Evolutionary conservation across 1,284 basidiomycete species (phyloP), one percentile per base, ranked within the genome.

Genomic region (Ceratobasidium sp.): DNA sequence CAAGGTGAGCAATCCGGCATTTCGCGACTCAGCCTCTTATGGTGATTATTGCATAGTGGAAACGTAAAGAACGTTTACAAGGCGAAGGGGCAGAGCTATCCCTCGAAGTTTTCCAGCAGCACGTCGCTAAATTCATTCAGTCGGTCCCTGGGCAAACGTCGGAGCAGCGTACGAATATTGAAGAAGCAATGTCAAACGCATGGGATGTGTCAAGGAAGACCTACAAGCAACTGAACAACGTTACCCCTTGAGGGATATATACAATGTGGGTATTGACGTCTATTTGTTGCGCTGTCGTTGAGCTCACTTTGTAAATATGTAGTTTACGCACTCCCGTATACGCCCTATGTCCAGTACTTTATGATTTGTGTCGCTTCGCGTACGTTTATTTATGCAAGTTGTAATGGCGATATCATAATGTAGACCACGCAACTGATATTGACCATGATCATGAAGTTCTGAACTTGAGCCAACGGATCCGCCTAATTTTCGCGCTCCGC

Each of bases 111-210:
- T 65, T 65, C 27, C 63, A 65, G 43, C 63, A 31, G 16, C 49
- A 65, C 19, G 51, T 65, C 27, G 27, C 46, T 34, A 65, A 51
- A 6, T 65, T 65, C 29, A 65, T 65, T 65, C 43, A 48, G 22
- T 34, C n/a, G 13, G 63, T 65, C 5, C 46, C 63, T 8, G 46
- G 63, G 2, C 63, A 65, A 37, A 65, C 63, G 9, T 29, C 63
- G 27, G 63, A 65, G 22, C 63, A 51, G 19, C 43, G 46, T 11
- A 14, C 48, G 16, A 51, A 31, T 13, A 65, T 65, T 13, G 63
- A 65, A 51, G 63, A 65, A 24, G n/a, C n/a, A n/a, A n/a, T n/a
- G n/a, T n/a, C n/a, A n/a, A n/a, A n/a, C n/a, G n/a, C n/a, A n/a
- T n/a, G 63, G 63, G 63, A 65, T 16, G 63, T 65, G 48, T 65